These are phyloP conservation scores for Glycine latifolia DNA, from an alignment of 306 rosid species.

Conservation along the genomic window DNA sequence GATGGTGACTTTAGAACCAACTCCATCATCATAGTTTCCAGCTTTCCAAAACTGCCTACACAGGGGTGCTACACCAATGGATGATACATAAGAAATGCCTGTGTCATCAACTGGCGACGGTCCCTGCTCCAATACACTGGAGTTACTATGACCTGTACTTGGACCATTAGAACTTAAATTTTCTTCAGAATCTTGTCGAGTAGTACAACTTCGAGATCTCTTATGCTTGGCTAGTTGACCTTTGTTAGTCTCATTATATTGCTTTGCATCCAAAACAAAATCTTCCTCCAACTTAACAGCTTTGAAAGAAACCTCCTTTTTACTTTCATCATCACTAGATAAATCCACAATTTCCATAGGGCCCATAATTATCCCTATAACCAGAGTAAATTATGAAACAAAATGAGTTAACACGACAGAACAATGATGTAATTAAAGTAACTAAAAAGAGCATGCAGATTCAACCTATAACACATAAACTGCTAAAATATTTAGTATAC, in stretches of 20 bases:
- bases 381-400: constrained; percentile 39
- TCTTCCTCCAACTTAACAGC: constrained; percentile 64
- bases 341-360: constrained; percentile 67
- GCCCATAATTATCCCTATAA: constrained; percentile 62
- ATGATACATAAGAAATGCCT: constrained; percentile 59
- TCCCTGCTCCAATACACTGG: constrained; percentile 78
- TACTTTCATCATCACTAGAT: constrained; percentile 77
- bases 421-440: constrained; percentile 2
- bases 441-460: neutral
- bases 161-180: constrained; percentile 62
- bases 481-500: neutral
- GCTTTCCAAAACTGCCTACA: constrained; percentile 95
- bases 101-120: constrained; percentile 68
- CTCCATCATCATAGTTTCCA: constrained; percentile 70
- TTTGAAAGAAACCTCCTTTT: constrained; percentile 49
- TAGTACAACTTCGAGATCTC: constrained; percentile 35
- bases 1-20: constrained; percentile 58
- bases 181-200: constrained; percentile 58
- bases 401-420: constrained; percentile 29
- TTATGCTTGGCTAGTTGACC: constrained; percentile 36
- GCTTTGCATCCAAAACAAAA: constrained; percentile 41
- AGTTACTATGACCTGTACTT: constrained; percentile 67
- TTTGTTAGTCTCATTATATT: constrained; percentile 36
- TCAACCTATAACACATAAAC: constrained; percentile 28
- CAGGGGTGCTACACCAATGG: constrained; percentile 70